A percentile compares a stretch with the other conserved stretches of the same genome.
These are phyloP conservation scores for Piper betle DNA, from an alignment of 164 flowering plant species.

Conservation along the genomic window DNA sequence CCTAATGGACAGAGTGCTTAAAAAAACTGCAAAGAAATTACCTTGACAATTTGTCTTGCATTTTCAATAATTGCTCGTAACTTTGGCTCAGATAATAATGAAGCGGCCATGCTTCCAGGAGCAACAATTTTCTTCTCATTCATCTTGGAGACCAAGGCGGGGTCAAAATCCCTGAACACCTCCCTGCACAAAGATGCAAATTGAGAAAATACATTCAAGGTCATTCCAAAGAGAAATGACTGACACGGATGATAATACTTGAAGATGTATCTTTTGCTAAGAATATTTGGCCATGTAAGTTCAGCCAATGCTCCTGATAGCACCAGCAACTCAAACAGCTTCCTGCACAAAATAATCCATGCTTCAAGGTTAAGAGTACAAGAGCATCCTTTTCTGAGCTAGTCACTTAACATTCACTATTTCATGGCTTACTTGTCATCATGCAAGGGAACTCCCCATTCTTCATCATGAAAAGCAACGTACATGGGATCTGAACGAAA, in stretches of 20 bases:
- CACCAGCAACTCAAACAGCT: slow-evolving; percentile 49
- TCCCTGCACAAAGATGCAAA: slow-evolving; percentile 16
- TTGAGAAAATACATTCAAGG: background rate
- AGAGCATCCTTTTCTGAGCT: background rate
- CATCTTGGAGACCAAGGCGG: slow-evolving; percentile 18
- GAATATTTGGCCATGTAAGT: slow-evolving; percentile 60
- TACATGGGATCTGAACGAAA: slow-evolving; percentile 38
- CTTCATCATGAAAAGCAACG: slow-evolving; percentile 70
- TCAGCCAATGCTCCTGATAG: slow-evolving; percentile 64
- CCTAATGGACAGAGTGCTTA: background rate
- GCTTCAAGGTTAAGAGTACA: background rate
- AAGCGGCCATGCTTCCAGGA: slow-evolving; percentile 21
- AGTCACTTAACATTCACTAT: too few species aligned
- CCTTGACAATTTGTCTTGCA: slow-evolving; percentile 29
- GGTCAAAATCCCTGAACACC: slow-evolving; percentile 26
- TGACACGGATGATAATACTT: slow-evolving; percentile 22
- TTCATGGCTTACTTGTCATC: slow-evolving; percentile 49
- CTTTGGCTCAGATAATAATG: slow-evolving; percentile 22
- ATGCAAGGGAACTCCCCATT: slow-evolving; percentile 81
- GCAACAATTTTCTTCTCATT: slow-evolving; percentile 23
- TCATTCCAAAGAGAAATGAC: background rate
- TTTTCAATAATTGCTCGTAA: slow-evolving; percentile 28
- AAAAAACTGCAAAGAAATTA: slow-evolving; percentile 1
- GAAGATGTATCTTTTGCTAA: slow-evolving; percentile 44
- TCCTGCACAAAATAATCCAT: slow-evolving; percentile 21